phyloP scores from a whole-genome alignment of 108 stramenopile genomes.

The Cylindrotheca fusiformis region DNA sequence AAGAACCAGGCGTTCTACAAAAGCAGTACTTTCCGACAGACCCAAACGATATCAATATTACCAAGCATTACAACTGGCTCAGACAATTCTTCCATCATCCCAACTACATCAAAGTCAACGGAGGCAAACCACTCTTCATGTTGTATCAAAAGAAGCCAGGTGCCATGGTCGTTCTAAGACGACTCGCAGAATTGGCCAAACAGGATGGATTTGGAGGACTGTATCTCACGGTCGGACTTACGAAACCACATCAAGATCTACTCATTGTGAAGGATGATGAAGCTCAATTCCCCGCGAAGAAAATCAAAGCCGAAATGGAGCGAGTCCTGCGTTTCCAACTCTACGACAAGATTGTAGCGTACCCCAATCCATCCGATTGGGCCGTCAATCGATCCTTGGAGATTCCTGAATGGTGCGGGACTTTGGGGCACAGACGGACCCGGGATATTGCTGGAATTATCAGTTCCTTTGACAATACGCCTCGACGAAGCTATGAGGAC shows the following conservation, averaged over 20 bases:
- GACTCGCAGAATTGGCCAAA: conserved; percentile 36
- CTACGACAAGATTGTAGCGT: conserved; percentile 45
- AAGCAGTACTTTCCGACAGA: conserved; percentile 42
- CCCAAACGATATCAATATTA: conserved; percentile 21
- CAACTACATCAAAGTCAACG: conserved; percentile 52
- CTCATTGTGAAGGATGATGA: conserved; percentile 7
- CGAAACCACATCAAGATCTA: conserved; percentile 25
- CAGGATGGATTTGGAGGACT: conserved; percentile 54
- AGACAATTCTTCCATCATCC: conserved; percentile 55
- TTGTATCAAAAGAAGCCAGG: conserved; percentile 34
- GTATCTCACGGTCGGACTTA: conserved; percentile 36
- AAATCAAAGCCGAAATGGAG: neutral
- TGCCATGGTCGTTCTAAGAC: conserved; percentile 29
- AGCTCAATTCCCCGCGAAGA: neutral
- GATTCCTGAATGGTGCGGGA: conserved; percentile 49
- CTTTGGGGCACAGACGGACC: conserved; percentile 2
- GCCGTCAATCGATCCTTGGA: conserved; percentile 11
- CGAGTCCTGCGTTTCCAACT: conserved; percentile 1
- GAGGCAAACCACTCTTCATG: conserved; percentile 47
- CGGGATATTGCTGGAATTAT: conserved; percentile 50
- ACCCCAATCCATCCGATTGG: conserved; percentile 52
- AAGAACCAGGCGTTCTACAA: conserved; percentile 40
- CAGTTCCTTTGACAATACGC: conserved; percentile 72
- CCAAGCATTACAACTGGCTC: conserved; percentile 61
- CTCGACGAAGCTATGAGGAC: conserved; percentile 46